phyloP scores from a whole-genome alignment of 345 rosid genomes.

The Nephelium lappaceum region DNA sequence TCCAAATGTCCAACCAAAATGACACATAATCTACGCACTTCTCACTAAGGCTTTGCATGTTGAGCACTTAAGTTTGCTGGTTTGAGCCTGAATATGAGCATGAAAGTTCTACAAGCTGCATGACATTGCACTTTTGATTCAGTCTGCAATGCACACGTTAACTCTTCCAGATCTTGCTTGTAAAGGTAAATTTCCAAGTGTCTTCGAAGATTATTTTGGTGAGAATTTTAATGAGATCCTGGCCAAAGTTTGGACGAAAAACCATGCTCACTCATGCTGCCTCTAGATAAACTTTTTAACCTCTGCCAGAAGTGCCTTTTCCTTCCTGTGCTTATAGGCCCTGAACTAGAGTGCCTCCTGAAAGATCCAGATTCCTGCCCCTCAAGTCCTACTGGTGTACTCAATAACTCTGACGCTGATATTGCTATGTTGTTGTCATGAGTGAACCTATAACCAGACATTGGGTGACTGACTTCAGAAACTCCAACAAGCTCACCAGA shows the following conservation, averaged over 20 bases:
- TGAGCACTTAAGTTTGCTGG: not conserved
- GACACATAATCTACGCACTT: constrained; percentile 3
- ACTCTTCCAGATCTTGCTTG: not conserved
- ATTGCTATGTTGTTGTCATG: constrained; percentile 21
- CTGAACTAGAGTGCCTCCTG: constrained; percentile 50
- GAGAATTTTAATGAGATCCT: constrained; percentile 25
- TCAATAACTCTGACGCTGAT: constrained; percentile 36
- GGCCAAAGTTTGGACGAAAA: constrained; percentile 43
- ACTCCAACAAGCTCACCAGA: constrained; percentile 37
- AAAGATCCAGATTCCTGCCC: constrained; percentile 38
- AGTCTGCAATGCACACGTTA: not conserved
- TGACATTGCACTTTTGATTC: not conserved
- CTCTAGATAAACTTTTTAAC: constrained; percentile 48
- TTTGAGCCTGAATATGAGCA: not conserved
- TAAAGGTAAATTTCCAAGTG: not conserved
- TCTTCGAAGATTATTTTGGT: not conserved
- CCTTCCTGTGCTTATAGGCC: constrained; percentile 44
- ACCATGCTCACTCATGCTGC: constrained; percentile 60
- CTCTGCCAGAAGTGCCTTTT: constrained; percentile 56
- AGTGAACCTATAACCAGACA: constrained; percentile 17
- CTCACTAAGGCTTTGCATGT: not conserved
- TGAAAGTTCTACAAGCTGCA: not conserved
- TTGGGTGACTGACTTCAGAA: constrained; percentile 20
- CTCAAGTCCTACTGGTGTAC: constrained; percentile 26
- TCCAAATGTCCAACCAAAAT: not conserved